Evolutionary conservation across 2,329 filamentous ascomycete species (phyloP).

Genomic region (Huntiella omanensis): DNA sequence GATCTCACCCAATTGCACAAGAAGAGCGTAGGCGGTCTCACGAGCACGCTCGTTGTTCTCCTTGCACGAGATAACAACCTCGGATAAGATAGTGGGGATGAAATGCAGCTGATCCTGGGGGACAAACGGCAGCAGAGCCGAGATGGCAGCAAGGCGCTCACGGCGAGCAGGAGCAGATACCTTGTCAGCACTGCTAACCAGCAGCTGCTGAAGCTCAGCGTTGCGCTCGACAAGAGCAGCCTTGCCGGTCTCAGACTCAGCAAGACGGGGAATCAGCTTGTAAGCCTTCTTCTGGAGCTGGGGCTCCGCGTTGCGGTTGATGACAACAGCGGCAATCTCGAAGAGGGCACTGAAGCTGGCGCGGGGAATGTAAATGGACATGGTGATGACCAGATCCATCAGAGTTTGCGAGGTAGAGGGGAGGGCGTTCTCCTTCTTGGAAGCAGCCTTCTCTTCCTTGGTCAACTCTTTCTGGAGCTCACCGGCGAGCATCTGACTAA

Average conservation of each 20-base stretch:
- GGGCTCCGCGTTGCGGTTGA: conserved; percentile 65
- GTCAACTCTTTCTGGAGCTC: conserved; percentile 41
- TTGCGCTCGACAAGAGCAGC: conserved; percentile 60
- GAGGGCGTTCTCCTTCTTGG: conserved; percentile 45
- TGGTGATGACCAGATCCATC: conserved; percentile 92
- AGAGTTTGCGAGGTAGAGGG: conserved; percentile 86
- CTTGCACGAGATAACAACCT: conserved; percentile 92
- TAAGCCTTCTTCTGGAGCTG: conserved; percentile 98
- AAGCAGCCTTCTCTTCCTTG: conserved; percentile 42
- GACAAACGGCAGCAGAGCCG: conserved; percentile 61
- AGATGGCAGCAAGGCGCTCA: conserved; percentile 68
- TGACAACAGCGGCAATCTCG: conserved; percentile 64
- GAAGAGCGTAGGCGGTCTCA: conserved; percentile 71
- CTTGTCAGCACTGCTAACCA: conserved; percentile 64
- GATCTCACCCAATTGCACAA: conserved; percentile 73
- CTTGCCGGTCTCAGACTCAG: conserved; percentile 59
- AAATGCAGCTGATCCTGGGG: conserved; percentile 71
- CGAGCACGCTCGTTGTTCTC: conserved; percentile 93
- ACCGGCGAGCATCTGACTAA: conserved; percentile 63
- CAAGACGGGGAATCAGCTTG: conserved; percentile 83
- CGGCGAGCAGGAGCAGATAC: conserved; percentile 71
- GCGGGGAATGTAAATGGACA: conserved; percentile 79
- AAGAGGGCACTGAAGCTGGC: conserved; percentile 75
- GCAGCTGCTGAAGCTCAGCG: conserved; percentile 59
- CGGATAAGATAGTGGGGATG: conserved; percentile 75